Percentiles rank a stretch among this genome's conserved stretches.
phyloP scores from a whole-genome alignment of 163 green algal species.

The Scenedesmus sp. region DNA sequence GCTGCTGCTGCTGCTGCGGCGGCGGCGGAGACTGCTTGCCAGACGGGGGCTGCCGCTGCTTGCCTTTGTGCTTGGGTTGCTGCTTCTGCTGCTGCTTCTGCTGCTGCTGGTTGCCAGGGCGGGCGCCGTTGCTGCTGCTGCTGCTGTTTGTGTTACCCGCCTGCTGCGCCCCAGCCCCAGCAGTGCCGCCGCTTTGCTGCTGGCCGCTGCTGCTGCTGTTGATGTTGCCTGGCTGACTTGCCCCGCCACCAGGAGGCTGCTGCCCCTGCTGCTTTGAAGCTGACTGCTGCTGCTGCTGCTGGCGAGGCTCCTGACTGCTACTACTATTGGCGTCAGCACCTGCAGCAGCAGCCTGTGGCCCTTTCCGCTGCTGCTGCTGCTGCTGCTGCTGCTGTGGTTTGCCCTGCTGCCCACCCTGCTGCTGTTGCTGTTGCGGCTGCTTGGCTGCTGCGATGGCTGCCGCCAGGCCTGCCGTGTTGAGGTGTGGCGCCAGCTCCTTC shows the following conservation, averaged over 20 bases:
- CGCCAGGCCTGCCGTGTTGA: not conserved
- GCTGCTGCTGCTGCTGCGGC: not conserved
- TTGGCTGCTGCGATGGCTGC: conserved; percentile 15
- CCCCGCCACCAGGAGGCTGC: not conserved
- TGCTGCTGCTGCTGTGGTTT: conserved; percentile 18
- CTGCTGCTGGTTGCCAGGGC: not conserved
- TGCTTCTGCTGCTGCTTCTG: conserved; percentile 9
- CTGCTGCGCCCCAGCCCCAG: no score
- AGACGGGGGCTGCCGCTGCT: not conserved
- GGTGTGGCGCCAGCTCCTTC: conserved; percentile 14
- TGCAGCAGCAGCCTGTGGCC: not conserved
- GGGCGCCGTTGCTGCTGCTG: not conserved
- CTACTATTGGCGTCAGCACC: no score
- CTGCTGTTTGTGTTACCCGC: not conserved
- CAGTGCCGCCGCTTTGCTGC: not conserved
- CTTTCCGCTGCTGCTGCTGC: conserved; percentile 22
- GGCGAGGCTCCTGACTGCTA: not conserved
- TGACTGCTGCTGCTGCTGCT: not conserved
- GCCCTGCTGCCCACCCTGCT: conserved; percentile 12
- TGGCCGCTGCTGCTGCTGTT: not conserved
- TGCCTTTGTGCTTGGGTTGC: not conserved
- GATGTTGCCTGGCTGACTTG: not conserved
- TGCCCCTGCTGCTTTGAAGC: not conserved
- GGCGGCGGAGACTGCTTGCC: not conserved
- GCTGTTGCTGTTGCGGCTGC: not conserved